A percentile compares a stretch with the other conserved stretches of the same genome.
Conservation (phyloP, 2,329 filamentous ascomycete genomes). For the Aciculosporium take region DNA sequence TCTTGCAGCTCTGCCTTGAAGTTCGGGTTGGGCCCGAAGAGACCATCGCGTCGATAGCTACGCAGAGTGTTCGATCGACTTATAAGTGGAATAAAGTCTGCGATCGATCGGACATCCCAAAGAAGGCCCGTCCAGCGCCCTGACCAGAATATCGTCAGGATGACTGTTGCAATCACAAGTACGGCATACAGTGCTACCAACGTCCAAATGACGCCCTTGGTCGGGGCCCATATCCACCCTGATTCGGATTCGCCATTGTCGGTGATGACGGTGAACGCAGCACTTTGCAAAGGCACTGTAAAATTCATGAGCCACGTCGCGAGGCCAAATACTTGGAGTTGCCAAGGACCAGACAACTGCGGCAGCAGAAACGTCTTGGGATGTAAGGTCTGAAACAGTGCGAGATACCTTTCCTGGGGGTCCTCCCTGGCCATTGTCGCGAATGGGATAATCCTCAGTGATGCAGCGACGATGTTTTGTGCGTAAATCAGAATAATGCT, state of each 20-base stretch:
- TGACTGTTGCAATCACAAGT: slow-evolving; percentile 38
- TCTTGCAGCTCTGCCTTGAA: slow-evolving; percentile 39
- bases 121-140: slow-evolving; percentile 56
- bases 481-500: slow-evolving; percentile 61
- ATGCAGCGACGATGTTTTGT: slow-evolving; percentile 57
- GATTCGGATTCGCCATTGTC: slow-evolving; percentile 29
- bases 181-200: slow-evolving; percentile 60
- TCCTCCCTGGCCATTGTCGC: slow-evolving; percentile 56
- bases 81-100: slow-evolving; percentile 65
- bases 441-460: slow-evolving; percentile 68
- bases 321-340: slow-evolving; percentile 51
- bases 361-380: slow-evolving; percentile 55
- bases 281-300: slow-evolving; percentile 67
- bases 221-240: slow-evolving; percentile 64
- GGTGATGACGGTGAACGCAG: slow-evolving; percentile 53
- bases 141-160: slow-evolving; percentile 50
- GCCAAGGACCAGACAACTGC: slow-evolving; percentile 44
- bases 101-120: slow-evolving; percentile 75
- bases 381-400: slow-evolving; percentile 54
- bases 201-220: slow-evolving; percentile 66
- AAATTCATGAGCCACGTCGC: slow-evolving; percentile 68
- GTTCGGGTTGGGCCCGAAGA: slow-evolving; percentile 34
- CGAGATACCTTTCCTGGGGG: slow-evolving; percentile 42
- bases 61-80: slow-evolving; percentile 65
- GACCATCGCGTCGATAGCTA: slow-evolving; percentile 55